Evolutionary conservation across 768 basidiomycete species (phyloP), one percentile per base, ranked within the genome.

Genomic region (Lentinula sp.): DNA sequence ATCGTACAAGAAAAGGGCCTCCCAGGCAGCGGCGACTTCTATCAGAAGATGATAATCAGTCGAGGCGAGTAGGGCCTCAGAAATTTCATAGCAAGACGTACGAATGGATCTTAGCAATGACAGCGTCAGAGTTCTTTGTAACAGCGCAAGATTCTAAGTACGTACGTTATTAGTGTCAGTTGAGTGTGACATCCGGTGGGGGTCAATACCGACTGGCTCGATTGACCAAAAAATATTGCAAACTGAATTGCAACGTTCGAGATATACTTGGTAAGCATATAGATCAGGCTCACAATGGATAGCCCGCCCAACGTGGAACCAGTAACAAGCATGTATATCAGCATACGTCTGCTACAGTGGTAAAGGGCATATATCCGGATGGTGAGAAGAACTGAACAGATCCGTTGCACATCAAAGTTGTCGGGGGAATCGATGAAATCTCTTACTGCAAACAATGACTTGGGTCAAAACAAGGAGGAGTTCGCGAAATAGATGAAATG

Each of bases 1-100:
- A 28, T 61, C 60, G 35, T 55, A 61, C 39, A 57, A 23, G 53
- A 61, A 57, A 7, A 61, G 41, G 4, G 60, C 53, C 39, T 61
- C 60, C 60, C 60, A 61, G 4, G 60, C 60, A 36, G 60, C 60
- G n/a, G 60, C 60, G 39, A 61, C 59, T 49, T 52, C 59, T 60
- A 33, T 36, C 32, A 20, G 4, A 42, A 1, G 37, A 39, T 2
- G 53, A 33, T 12, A 23, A 36, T 20, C 18, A 23, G 36, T 18
- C 15, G 23, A 43, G 23, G 41, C 20, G 41, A 39, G n/a, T 6
- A n/a, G 36, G 8, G 41, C 20, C 16, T 42, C 2, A 32, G 15
- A 28, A 8, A 8, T 28, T 43, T 1, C 13, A 6, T n/a, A 20
- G 37, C 16, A 7, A n/a, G 23, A 57, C 57, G 23, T 59, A 59